A percentile compares a stretch with the other conserved stretches of the same genome.
Evolutionary conservation across 306 rosid species (phyloP).

Genomic region (Canavalia ensiformis): DNA sequence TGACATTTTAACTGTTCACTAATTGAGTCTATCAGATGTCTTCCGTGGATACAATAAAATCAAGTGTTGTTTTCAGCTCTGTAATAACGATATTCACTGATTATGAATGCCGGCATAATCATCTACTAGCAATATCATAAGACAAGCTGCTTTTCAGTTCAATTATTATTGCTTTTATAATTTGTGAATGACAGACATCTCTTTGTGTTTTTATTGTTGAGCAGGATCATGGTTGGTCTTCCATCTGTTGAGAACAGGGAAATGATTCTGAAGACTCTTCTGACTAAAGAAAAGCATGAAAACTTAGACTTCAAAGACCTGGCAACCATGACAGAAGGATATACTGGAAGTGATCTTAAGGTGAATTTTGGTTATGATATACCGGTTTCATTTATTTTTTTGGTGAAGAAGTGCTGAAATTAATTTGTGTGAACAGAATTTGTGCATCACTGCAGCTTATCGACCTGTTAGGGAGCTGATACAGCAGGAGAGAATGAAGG

Average conservation of each 20-base stretch:
- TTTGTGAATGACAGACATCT: constrained; percentile 40
- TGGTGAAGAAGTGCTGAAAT: constrained; percentile 37
- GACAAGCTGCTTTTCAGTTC: constrained; percentile 25
- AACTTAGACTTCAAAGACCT: constrained; percentile 80
- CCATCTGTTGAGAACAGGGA: constrained; percentile 82
- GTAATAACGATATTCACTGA: neutral
- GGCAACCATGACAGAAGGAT: constrained; percentile 84
- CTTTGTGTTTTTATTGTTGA: constrained; percentile 9
- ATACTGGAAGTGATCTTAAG: constrained; percentile 96
- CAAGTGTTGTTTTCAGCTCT: neutral
- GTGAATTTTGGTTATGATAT: constrained; percentile 51
- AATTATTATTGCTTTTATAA: constrained; percentile 10
- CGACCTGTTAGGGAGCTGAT: constrained; percentile 92
- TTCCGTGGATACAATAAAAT: neutral
- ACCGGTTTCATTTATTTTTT: constrained; percentile 9
- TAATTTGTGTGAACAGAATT: constrained; percentile 71
- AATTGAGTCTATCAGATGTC: constrained; percentile 10
- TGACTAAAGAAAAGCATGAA: constrained; percentile 72
- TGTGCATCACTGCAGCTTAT: constrained; percentile 92
- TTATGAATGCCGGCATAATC: neutral
- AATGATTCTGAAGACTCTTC: constrained; percentile 76
- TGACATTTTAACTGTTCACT: neutral
- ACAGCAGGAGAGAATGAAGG: constrained; percentile 82
- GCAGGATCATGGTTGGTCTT: constrained; percentile 88
- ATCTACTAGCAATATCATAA: constrained; percentile 1